Base-by-base conservation (phyloP, 768 basidiomycete genomes). In the Vishniacozyma victoriae region DNA sequence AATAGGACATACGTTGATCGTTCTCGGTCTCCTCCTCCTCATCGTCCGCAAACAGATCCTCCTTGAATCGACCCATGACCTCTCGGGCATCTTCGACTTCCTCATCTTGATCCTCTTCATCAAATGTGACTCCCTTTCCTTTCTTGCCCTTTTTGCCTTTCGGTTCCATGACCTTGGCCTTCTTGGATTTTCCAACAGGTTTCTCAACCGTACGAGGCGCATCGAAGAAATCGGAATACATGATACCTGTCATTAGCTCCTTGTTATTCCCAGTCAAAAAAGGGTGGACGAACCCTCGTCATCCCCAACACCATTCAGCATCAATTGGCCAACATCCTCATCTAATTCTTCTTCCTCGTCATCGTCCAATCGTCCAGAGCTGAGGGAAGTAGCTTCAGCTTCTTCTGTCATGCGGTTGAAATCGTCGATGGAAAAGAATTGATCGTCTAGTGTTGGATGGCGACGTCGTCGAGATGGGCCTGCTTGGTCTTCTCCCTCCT, bases 391-490 rank as follows among this genome's bases (percentile, higher is more conserved):
- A 13, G 82, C 79, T 70, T 93, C 91, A 2, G 82, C 79, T 57
- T 79, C 80, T 67, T 87, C 86, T 2, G 84, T 84, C 67, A 90
- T 82, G 2, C 82, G 78, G 61, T 97, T 95, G 76, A 99, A 99
- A 16, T 81, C 77, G 23, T 81, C 80, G 39, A 99, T 78, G 53
- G 85, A 79, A 73, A 97, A 97, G 75, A 97, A 97, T 13, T 77
- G 81, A 66, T 97, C 93, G 70, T 96, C 84, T 23, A 96, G 78
- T 35, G 78, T 77, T 4, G 77, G 72, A 48, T 77, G 74, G 61
- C 36, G 46, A 23, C 16, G 14, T 41, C 25, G 45, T 19, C 52
- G 48, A 5, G 62, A 63, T 4, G 60, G 64, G 2, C 57, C 62
- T 20, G 57, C 57, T 13, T 47, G 60, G 14, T 68, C 67, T 19